Base-by-base conservation (phyloP, 352 stramenopile genomes). In the Phytophthora foliorum region DNA sequence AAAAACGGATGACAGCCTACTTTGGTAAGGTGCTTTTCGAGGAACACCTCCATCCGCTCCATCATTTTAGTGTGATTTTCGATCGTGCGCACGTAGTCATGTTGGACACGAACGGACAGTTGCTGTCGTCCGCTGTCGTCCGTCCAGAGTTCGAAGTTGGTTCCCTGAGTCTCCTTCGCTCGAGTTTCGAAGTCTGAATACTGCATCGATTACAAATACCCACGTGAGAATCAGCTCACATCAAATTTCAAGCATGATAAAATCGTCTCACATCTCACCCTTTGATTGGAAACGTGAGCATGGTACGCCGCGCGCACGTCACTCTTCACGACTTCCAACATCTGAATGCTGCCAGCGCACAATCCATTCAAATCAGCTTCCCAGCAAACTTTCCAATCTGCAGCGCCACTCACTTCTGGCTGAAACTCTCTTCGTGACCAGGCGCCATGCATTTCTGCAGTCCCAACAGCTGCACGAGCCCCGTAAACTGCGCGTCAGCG, bases 1-100 rank as follows among this genome's bases (percentile, higher is more conserved):
- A 94, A 56, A 42, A 94, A 91, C n/a, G 86, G 84, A 61, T 94
- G 86, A 21, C 66, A 84, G 24, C 80, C 86, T 32, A 94, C 73
- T 31, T 89, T 85, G 17, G 75, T 29, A 4, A 67, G 14, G 31
- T 88, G 69, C 17, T 76, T 69, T 53, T 80, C 65, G 25, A 91
- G 66, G 46, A 92, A 93, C n/a, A 58, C 58, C 10, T 79, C 69
- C 34, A 81, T 75, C 24, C 63, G 68, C 1, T 75, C 55, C 22
- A 82, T 72, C 62, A 80, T 81, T 24, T 73, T 76, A 9, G 59
- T 58, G 45, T 87, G 75, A 19, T 63, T 77, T 34, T 74, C 73
- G 1, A 48, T 58, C 13, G 60, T 68, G 13, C 86, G 76, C 45
- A 85, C 32, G 52, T 91, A 88, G 8, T 75, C 67, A 25, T 90